Base-by-base conservation (phyloP, 2,329 filamentous ascomycete species). In the Leptodontidium sp. region DNA sequence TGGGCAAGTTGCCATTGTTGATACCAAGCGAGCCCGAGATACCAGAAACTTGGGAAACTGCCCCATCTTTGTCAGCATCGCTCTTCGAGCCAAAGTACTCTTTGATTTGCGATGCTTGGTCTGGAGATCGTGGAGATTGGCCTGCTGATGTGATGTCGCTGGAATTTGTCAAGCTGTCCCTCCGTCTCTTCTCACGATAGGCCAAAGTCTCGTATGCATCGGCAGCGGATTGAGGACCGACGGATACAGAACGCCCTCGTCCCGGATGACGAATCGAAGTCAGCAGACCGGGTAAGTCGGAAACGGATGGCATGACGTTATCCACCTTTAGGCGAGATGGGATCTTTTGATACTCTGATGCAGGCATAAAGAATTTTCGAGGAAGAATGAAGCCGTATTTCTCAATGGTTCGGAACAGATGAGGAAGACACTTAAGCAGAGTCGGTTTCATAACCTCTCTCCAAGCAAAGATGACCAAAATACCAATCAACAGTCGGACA, bases 181-280 rank as follows among this genome's bases (percentile, higher is more conserved):
- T 83, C 66, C 90, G 82, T 68, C 85, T 84, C 72, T 90, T 87
- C 74, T 97, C 93, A 24, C 95, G 90, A 78, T 97, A 97, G 6
- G 95, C 96, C 61, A 99, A 84, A 24, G 94, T 93, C 82, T 99
- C 96, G 81, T 98, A 97, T 29, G 94, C 96, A 81, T 99, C 96
- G 1, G 96, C 96, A 70, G 94, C 94, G 57, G 94, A 98, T 81
- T 98, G 96, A 1, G 96, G 96, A 0, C 96, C 96, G 64, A 98
- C 88, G 6, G 94, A 97, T 43, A 98, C 89, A 40, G 94, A 91
- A 63, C 96, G 88, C 70, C 91, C 91, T 68, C 93, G 86, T 15
- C 86, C 87, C 0, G 93, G 92, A 74, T 95, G 90, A 29, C 93
- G 89, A 57, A 98, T 92, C 52, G 90, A 93, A 69, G 90, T 91